phyloP scores from a whole-genome alignment of 345 rosid species.

The Gossypioides kirkii region DNA sequence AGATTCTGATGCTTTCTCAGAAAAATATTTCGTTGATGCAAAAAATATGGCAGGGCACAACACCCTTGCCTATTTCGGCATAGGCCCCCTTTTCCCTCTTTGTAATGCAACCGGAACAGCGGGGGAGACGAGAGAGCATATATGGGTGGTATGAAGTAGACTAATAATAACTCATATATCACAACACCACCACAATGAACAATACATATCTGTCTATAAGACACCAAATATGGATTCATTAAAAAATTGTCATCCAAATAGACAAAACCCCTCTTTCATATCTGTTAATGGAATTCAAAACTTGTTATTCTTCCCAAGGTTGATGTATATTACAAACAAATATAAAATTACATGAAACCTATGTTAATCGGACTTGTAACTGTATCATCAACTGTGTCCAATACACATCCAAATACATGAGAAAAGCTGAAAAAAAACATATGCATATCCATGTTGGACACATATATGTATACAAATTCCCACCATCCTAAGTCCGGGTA shows the following conservation, averaged over 20 bases:
- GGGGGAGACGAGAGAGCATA: not conserved
- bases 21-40: not conserved
- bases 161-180: not conserved
- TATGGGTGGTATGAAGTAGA: not conserved
- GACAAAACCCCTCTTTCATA: not conserved
- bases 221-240: not conserved
- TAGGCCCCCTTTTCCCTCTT: not conserved
- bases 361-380: not conserved
- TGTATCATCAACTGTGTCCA: not conserved
- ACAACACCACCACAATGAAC: not conserved
- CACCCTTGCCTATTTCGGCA: not conserved
- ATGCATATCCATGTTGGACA: not conserved
- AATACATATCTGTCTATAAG: not conserved
- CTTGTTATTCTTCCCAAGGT: not conserved
- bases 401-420: not conserved
- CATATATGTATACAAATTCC: not conserved
- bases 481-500: not conserved
- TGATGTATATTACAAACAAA: constrained; percentile 20
- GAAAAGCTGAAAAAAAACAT: not conserved
- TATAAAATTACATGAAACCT: constrained; percentile 4
- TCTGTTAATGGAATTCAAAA: not conserved
- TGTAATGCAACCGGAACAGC: not conserved
- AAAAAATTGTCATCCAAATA: not conserved
- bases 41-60: not conserved
- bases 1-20: not conserved